Evolutionary conservation across 1,284 basidiomycete genomes (phyloP), one percentile per base, ranked within the genome.

Genomic region (Trichosporon inkin): DNA sequence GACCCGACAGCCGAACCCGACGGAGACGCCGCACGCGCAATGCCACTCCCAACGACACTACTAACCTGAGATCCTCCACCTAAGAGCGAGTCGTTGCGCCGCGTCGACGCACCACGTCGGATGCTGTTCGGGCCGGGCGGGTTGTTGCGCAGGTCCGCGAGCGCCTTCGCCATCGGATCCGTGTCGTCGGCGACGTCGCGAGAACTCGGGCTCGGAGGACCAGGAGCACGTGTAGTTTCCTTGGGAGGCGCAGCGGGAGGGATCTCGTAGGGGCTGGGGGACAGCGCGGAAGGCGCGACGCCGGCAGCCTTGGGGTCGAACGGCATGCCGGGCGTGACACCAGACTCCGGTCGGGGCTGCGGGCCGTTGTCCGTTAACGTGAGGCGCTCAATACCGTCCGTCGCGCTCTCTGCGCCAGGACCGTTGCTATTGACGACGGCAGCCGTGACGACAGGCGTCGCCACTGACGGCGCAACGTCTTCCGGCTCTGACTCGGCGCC

Each of bases 81-180:
- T 32, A 32, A 69, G 11, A 66, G 66, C 49, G 73, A 75, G 22
- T 77, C 76, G 2, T 75, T 61, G 32, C 76, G 67, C 20, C 76
- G 69, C 59, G 73, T 68, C 22, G 75, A 76, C 10, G 71, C 63
- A n/a, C 69, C 70, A 7, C 78, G 63, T 20, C 75, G 65, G 37
- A 77, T 71, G 47, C 69, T 73, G 20, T 69, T 67, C 10, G 75
- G 69, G 11, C 72, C 75, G 8, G 75, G 76, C 1, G 74, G 77
- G 58, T 63, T 53, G 22, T 56, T 39, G 55, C 62, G 52, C 44
- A 60, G 44, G 28, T 57, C 52, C 20, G 55, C 62, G 8, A 60
- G 47, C 11, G 58, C 55, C 28, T 84, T 85, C 28, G 86, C 87
- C 61, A 92, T 81, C 0, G 90, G 90, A 73, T 92, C 89, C 37